Base-by-base conservation (phyloP, 345 rosid species). In the Populus deltoides region DNA sequence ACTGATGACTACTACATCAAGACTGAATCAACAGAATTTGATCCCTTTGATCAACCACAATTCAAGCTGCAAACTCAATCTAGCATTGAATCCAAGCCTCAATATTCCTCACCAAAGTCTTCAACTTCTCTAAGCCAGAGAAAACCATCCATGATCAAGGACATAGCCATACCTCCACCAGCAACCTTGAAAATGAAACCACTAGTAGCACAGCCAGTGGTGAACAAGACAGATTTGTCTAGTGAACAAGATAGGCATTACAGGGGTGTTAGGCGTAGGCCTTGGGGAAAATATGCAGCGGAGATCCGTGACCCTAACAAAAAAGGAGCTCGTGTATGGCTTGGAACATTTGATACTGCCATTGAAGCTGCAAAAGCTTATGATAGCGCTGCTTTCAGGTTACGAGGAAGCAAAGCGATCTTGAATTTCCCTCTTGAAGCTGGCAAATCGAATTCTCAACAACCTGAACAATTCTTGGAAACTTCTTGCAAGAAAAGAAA, bases 241-340 rank as follows among this genome's bases (percentile, higher is more conserved):
- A 66, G 51, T 11, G 88, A 84, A 49, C 69, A 74, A 59, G 83
- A 85, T 47, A 89, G 72, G 83, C 96, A 88, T 83, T 93, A 93
- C 86, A 86, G 98, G 69, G 98, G 99, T 3, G 99, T 93, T 1
- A 78, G 98, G 70, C 83, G 94, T 24, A 80, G 98, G 63, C 98
- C 97, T 2, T 94, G 98, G 97, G 97, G 98, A 1, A 94, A 89
- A 73, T 94, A 80, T 76, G 97, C 97, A 1, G 97, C 97, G 24
- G 98, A 93, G 86, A 93, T 95, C 22, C 90, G 99, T 8, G 98
- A 95, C 78, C 99, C 99, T 7, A 92, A 89, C 75, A 83, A 81
- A 51, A 95, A 95, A 76, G 99, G 99, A 12, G 82, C 92, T 20
- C 86, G 99, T 31, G 85, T 91, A 24, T 95, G 99, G 99, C 91